Conservation (phyloP, 352 stramenopile species). For the Globisporangium takayamanum region DNA sequence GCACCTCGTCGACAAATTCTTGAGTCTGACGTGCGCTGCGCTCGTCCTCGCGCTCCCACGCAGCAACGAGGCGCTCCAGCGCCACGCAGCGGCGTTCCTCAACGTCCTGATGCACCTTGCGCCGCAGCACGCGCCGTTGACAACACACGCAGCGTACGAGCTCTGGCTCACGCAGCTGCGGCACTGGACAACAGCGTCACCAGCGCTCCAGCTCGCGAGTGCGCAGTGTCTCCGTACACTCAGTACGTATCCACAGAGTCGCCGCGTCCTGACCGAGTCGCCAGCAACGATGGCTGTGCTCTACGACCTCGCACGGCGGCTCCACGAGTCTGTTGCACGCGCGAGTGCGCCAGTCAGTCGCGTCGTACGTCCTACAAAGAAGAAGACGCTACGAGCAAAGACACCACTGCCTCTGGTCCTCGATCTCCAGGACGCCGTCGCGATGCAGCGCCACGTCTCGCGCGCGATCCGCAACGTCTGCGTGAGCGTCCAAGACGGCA, state of each 20-base stretch:
- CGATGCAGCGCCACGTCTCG: constrained; percentile 27
- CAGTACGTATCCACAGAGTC: constrained; percentile 35
- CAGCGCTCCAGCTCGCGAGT: constrained; percentile 29
- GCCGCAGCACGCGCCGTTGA: constrained; percentile 24
- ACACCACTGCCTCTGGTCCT: background rate
- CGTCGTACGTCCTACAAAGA: background rate
- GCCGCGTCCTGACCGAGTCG: constrained; percentile 48
- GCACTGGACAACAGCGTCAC: constrained; percentile 22
- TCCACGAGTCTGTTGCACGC: constrained; percentile 29
- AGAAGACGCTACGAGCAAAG: background rate
- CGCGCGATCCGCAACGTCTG: constrained; percentile 55
- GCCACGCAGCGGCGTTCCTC: constrained; percentile 37
- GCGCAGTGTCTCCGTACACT: constrained; percentile 49
- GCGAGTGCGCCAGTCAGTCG: background rate
- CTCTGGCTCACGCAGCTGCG: constrained; percentile 60
- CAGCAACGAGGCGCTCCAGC: constrained; percentile 24
- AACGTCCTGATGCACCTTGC: constrained; percentile 40
- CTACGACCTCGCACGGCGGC: constrained; percentile 36
- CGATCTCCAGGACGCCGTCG: background rate
- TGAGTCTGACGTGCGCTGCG: constrained; percentile 30
- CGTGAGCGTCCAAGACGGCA: constrained; percentile 44
- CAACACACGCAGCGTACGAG: constrained; percentile 39
- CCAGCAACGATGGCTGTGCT: constrained; percentile 38
- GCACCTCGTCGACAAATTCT: constrained; percentile 26
- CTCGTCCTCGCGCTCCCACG: constrained; percentile 38